Evolutionary conservation across 306 rosid genomes (phyloP), one percentile per base, ranked within the genome.

Genomic region (Prosopis cineraria): DNA sequence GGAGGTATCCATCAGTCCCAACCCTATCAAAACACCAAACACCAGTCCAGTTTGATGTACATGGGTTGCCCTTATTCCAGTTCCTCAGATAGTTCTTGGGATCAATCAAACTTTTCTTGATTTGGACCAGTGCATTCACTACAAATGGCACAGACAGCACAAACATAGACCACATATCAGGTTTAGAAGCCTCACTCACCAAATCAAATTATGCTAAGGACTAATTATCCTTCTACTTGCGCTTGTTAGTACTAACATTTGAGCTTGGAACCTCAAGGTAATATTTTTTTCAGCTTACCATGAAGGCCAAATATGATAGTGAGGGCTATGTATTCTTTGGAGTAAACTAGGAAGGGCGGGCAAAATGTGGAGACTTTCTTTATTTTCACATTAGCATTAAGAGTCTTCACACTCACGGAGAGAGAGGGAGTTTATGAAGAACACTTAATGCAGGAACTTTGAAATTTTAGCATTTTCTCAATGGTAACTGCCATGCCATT

Each of bases 41-140:
- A 34, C 90, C 97, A 3, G 87, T 93, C 98, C 98, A 93, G 50
- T 88, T 78, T 39, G 72, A 30, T 48, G 74, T n/a, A 76, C 98
- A 93, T 7, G 98, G 98, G 76, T 93, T 96, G 44, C 93, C 90
- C 45, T 75, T 22, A 31, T 73, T 82, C 98, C 98, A 93, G 66
- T 68, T 83, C 71, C 31, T 73, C 19, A 93, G 90, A 48, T 82
- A 52, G 31, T 68, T 33, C 55, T 3, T 11, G 13, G 93, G 82
- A 88, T 93, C 98, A 81, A 79, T 56, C 82, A 93, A 88, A 70
- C 89, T 88, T 63, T 66, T 76, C 87, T 83, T 88, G 72, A 93
- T 84, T 16, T 87, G 88, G 41, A 12, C 67, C 90, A 93, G 81
- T 33, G 91, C 93, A 59, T 82, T 24, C 44, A 90, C 98, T 93